Conservation (phyloP, 257 asterid species). For the Handroanthus guayacan region DNA sequence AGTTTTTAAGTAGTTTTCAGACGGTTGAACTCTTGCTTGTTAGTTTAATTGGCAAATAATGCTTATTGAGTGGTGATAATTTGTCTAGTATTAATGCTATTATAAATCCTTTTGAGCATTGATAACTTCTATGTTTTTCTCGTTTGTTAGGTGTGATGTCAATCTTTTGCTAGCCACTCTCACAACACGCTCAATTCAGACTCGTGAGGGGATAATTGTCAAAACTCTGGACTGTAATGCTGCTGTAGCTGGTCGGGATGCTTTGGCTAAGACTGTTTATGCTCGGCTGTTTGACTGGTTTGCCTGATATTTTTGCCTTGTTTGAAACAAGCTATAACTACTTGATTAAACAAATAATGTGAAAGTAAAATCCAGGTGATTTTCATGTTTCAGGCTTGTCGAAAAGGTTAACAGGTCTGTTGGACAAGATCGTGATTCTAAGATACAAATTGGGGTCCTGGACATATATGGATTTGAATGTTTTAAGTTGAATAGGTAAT, state of each 20-base stretch:
- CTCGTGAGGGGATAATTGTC: slow-evolving; percentile 86
- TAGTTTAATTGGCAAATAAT: neutral
- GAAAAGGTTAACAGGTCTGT: slow-evolving; percentile 93
- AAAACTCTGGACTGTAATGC: slow-evolving; percentile 91
- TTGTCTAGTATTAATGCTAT: slow-evolving; percentile 19
- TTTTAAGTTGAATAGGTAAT: slow-evolving; percentile 87
- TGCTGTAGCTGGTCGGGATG: slow-evolving; percentile 96
- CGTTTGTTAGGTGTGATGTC: slow-evolving; percentile 79
- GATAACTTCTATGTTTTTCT: slow-evolving; percentile 25
- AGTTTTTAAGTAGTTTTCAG: no score
- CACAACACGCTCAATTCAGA: slow-evolving; percentile 91
- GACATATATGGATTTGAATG: slow-evolving; percentile 99
- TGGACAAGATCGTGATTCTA: slow-evolving; percentile 94
- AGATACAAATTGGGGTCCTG: slow-evolving; percentile 89
- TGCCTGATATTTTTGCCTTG: slow-evolving; percentile 39
- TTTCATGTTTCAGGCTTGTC: slow-evolving; percentile 82
- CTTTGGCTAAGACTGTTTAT: slow-evolving; percentile 94
- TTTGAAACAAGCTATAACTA: slow-evolving; percentile 16
- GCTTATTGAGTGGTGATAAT: slow-evolving; percentile 22
- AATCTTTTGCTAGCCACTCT: slow-evolving; percentile 82
- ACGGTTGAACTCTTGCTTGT: no score
- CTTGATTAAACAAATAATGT: slow-evolving; percentile 33
- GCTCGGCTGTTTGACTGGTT: slow-evolving; percentile 96
- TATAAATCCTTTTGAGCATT: slow-evolving; percentile 30
- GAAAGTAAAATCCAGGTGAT: slow-evolving; percentile 31